Evolutionary conservation across 176 grass and related monocot species (phyloP).

Genomic region (Urochloa ruziziensis): DNA sequence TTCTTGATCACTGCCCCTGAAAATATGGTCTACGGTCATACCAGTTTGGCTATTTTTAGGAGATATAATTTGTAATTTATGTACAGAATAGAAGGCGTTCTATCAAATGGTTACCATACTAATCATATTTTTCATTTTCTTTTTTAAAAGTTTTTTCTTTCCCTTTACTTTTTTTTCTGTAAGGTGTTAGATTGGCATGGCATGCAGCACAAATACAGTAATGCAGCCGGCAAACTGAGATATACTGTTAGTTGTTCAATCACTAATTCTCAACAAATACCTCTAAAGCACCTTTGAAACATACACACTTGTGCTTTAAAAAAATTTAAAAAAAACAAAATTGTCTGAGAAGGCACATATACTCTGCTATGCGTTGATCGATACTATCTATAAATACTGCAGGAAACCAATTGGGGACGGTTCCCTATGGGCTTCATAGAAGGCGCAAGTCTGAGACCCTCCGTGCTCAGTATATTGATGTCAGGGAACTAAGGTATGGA

Average conservation of each 20-base stretch:
- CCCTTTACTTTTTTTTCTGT: background rate
- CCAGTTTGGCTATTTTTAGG: background rate
- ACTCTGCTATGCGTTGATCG: slow-evolving; percentile 26
- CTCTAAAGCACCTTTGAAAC: background rate
- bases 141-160: background rate
- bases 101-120: background rate
- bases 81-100: background rate
- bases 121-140: background rate
- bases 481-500: slow-evolving; percentile 68
- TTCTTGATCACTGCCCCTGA: background rate
- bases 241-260: background rate
- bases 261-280: background rate
- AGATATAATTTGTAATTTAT: background rate
- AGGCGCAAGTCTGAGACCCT: slow-evolving; percentile 93
- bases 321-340: background rate
- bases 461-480: slow-evolving; percentile 84
- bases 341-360: background rate
- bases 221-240: background rate
- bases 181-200: background rate
- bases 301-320: background rate
- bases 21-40: background rate
- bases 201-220: background rate
- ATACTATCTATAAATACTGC: slow-evolving; percentile 22
- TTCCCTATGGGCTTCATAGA: slow-evolving; percentile 52
- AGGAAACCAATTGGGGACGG: slow-evolving; percentile 47